phyloP scores from a whole-genome alignment of 2,329 filamentous ascomycete species.

The Apiospora rasikravindrae region DNA sequence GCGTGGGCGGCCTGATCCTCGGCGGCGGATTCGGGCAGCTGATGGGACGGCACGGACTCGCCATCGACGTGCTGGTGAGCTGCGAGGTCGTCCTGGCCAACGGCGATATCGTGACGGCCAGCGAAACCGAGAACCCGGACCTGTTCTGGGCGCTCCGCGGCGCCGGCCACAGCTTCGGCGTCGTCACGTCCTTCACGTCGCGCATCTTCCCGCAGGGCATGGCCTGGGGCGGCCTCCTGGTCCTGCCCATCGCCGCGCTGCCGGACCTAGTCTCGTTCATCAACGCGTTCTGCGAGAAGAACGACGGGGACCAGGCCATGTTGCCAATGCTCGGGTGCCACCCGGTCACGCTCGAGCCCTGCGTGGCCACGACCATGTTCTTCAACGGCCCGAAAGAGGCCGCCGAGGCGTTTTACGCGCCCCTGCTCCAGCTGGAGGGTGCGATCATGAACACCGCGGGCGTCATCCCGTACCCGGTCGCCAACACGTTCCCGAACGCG shows the following conservation, averaged over 20 bases:
- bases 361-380: constrained; percentile 20
- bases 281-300: constrained; percentile 35
- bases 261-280: constrained; percentile 37
- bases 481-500: constrained; percentile 47
- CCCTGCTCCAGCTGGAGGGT: constrained; percentile 10
- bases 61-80: constrained; percentile 47
- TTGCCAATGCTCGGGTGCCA: constrained; percentile 30
- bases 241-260: constrained; percentile 34
- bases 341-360: constrained; percentile 32
- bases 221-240: constrained; percentile 38
- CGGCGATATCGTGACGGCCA: constrained; percentile 44
- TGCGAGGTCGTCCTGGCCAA: constrained; percentile 46
- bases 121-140: constrained; percentile 47
- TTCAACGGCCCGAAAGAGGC: constrained; percentile 20
- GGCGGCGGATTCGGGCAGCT: constrained; percentile 66
- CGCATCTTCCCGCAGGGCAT: constrained; percentile 38
- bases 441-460: constrained; percentile 19
- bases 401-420: constrained; percentile 20
- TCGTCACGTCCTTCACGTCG: constrained; percentile 47
- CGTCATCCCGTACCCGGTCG: constrained; percentile 28
- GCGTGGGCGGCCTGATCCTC: constrained; percentile 63
- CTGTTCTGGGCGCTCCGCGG: constrained; percentile 50
- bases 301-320: constrained; percentile 29
- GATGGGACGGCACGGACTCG: constrained; percentile 57
- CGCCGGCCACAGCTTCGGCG: constrained; percentile 49